Conservation (phyloP, 495 filamentous ascomycete genomes). For the Trichoderma erinaceum region DNA sequence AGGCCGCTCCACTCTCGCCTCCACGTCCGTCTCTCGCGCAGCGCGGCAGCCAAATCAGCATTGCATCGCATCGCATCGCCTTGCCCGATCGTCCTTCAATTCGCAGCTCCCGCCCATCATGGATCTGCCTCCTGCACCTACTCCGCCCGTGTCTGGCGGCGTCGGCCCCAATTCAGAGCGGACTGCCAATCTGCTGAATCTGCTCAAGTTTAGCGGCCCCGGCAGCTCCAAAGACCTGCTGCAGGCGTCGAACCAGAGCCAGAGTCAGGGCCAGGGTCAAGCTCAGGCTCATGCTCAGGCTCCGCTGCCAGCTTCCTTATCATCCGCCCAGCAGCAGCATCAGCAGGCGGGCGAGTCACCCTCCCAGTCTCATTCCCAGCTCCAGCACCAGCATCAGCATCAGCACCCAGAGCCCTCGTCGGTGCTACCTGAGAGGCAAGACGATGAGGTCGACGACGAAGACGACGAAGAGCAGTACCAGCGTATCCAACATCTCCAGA, state of each 20-base stretch:
- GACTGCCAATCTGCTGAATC: constrained; percentile 70
- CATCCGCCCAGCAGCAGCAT: constrained; percentile 7
- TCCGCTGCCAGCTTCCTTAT: constrained; percentile 20
- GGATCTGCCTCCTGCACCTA: constrained; percentile 41
- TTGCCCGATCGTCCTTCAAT: not conserved
- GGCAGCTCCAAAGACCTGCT: constrained; percentile 21
- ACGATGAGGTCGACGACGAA: constrained; percentile 4
- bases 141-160: constrained; percentile 35
- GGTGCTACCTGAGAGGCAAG: not conserved
- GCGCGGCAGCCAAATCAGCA: constrained; percentile 10
- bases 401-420: constrained; percentile 2
- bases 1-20: not conserved
- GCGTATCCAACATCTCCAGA: not conserved
- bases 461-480: constrained; percentile 6
- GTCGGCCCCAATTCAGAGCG: constrained; percentile 46
- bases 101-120: constrained; percentile 5
- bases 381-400: not conserved
- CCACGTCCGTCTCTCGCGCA: not conserved
- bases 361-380: constrained; percentile 8
- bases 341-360: constrained; percentile 20
- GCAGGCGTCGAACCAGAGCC: constrained; percentile 19
- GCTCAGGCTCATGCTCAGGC: constrained; percentile 17
- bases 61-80: constrained; percentile 4
- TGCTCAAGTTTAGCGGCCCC: constrained; percentile 77
- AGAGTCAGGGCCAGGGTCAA: constrained; percentile 18